Base-by-base conservation (phyloP, 305 asterid genomes). In the Fraxinus velutina region DNA sequence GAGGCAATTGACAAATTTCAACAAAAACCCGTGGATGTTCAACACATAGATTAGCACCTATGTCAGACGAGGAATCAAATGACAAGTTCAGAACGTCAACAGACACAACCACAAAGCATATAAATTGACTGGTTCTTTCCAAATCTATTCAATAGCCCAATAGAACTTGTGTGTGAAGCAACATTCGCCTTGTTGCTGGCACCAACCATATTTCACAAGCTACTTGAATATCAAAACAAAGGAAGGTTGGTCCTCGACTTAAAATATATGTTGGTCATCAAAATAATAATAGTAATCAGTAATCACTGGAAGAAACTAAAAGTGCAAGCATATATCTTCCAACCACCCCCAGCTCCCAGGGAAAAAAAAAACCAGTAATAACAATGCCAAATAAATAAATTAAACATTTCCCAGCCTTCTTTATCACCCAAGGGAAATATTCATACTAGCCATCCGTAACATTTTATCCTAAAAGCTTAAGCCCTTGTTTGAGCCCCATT, bases 21-120 rank as follows among this genome's bases (percentile, higher is more conserved):
- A 83, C 73, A 75, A 82, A 71, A 33, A 36, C 24, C 81, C 74
- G 42, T 50, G 79, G 64, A 33, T 37, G 6, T 66, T 64, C 64
- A 19, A 55, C 62, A 62, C 29, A 70, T 32, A 80, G 32, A 21
- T 60, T 62, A 27, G 78, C 55, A 86, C 72, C 79, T 24, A 50
- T 74, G 70, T 62, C 47, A 19, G 19, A 62, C 10, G 60, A 47
- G 78, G 1, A 30, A 76, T 47, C 32, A 29, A 68, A 72, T 30
- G 71, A 62, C 71, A 62, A 21, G 71, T 62, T 21, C 10, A 62
- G 32, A 62, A 62, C 1, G 1, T 60, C 32, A 21, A 21, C 30
- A 17, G 1, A 6, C 70, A 6, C 70, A 60, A 60, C 71, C 30
- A 60, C 15, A 60, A 21, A 60, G 15, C 71, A 60, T 7, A 21